Evolutionary conservation across 1,139 yeast genomes (phyloP).

Genomic region (Candida sp.): DNA sequence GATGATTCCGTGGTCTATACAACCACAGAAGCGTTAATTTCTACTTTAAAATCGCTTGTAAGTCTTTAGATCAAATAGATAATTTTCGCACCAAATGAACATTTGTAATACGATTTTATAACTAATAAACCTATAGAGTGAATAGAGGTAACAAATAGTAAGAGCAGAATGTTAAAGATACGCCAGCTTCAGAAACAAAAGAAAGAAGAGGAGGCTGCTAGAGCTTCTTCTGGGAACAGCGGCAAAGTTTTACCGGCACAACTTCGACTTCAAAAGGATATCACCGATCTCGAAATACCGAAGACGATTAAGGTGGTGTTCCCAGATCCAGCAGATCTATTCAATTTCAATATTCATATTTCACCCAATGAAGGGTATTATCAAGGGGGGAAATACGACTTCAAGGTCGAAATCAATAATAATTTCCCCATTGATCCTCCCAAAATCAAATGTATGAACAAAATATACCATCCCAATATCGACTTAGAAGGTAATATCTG

Average conservation of each 20-base stretch:
- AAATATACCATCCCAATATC: constrained; percentile 91
- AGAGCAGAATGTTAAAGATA: constrained; percentile 45
- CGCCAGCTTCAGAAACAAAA: constrained; percentile 59
- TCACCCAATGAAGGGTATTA: constrained; percentile 83
- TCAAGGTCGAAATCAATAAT: constrained; percentile 59
- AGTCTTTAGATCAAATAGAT: neutral
- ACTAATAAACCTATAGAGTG: too few relatives aligned
- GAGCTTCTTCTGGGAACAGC: constrained; percentile 2
- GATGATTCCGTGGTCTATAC: neutral
- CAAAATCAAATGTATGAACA: constrained; percentile 65
- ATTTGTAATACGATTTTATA: neutral
- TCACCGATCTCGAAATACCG: constrained; percentile 70
- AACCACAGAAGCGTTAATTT: neutral
- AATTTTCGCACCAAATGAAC: neutral
- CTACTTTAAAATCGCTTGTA: neutral
- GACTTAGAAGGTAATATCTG: constrained; percentile 91
- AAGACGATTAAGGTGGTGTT: constrained; percentile 55
- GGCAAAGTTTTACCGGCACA: constrained; percentile 48
- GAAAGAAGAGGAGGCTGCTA: constrained; percentile 29
- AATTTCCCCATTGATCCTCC: constrained; percentile 95
- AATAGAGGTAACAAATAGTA: too few relatives aligned
- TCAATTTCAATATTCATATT: constrained; percentile 59
- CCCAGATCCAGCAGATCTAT: constrained; percentile 54
- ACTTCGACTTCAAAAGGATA: constrained; percentile 56
- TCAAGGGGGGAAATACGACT: constrained; percentile 62